Percentiles rank a stretch among this genome's conserved stretches.
These are phyloP conservation scores for Monascus purpureus DNA, from an alignment of 495 filamentous ascomycete species.

Conservation along the genomic window DNA sequence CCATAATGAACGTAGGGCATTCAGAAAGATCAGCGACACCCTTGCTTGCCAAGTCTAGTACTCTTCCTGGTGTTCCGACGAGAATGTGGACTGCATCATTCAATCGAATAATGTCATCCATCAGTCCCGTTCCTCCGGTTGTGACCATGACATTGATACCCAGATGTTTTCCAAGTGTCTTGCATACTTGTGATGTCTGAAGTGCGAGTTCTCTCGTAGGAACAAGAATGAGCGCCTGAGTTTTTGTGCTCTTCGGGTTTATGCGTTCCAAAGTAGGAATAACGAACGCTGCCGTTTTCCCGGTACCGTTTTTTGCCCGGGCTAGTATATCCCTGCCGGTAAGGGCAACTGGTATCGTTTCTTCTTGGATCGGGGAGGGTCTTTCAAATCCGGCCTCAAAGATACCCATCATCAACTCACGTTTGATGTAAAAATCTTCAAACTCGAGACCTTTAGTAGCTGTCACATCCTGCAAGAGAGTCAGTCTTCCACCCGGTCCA, in stretches of 20 bases:
- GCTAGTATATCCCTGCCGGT: conserved; percentile 92
- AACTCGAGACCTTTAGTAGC: conserved; percentile 95
- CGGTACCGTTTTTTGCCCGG: conserved; percentile 94
- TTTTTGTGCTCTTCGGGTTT: conserved; percentile 89
- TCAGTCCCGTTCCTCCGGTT: conserved; percentile 84
- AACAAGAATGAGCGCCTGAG: conserved; percentile 89
- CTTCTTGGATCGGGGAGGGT: conserved; percentile 98
- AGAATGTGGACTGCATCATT: conserved; percentile 93
- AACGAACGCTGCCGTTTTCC: conserved; percentile 95
- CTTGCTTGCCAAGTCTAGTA: conserved; percentile 89
- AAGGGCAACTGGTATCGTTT: conserved; percentile 90
- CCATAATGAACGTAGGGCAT: conserved; percentile 97
- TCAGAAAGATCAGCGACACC: conserved; percentile 91
- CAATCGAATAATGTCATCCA: conserved; percentile 93
- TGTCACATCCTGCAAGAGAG: conserved; percentile 67
- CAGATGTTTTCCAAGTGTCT: conserved; percentile 91
- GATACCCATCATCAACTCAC: conserved; percentile 94
- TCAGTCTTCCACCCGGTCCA: too few species aligned
- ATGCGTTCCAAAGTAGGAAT: conserved; percentile 92
- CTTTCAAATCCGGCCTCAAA: conserved; percentile 99
- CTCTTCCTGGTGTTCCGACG: conserved; percentile 91
- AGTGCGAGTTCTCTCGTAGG: conserved; percentile 96
- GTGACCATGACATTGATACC: conserved; percentile 98
- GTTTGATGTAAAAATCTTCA: conserved; percentile 89
- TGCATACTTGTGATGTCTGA: conserved; percentile 97